Conservation (phyloP, 2,329 filamentous ascomycete genomes). For the Botrytis aclada region DNA sequence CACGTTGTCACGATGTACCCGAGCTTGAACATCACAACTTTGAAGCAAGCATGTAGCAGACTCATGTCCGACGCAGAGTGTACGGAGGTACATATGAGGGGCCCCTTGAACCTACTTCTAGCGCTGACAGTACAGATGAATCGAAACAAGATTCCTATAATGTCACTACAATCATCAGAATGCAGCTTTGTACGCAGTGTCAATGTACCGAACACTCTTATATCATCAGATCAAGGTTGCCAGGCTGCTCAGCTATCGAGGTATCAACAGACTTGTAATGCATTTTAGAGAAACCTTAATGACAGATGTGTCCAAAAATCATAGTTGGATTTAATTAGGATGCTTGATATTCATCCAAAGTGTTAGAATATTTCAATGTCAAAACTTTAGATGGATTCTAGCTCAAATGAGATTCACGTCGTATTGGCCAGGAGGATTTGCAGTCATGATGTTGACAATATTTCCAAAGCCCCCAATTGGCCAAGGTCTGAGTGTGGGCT, state of each 20-base stretch:
- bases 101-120: background rate
- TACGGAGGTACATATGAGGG: slow-evolving; percentile 1
- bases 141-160: background rate
- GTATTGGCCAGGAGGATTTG: slow-evolving; percentile 18
- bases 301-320: background rate
- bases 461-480: slow-evolving; percentile 2
- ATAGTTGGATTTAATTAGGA: background rate
- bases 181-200: background rate
- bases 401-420: background rate
- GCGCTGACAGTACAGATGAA: background rate
- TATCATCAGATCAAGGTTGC: background rate
- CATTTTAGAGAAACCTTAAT: background rate
- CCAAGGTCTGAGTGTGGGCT: background rate
- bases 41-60: background rate
- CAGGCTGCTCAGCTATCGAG: background rate
- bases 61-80: background rate
- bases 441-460: slow-evolving; percentile 7
- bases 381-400: slow-evolving; percentile 1
- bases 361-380: background rate
- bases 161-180: background rate
- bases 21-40: background rate
- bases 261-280: background rate
- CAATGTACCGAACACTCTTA: background rate
- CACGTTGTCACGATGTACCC: slow-evolving; percentile 7
- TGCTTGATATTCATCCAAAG: background rate